A percentile compares a stretch with the other conserved stretches of the same genome.
Conservation (phyloP, 2,329 filamentous ascomycete species). For the Penicillium vulpinum region DNA sequence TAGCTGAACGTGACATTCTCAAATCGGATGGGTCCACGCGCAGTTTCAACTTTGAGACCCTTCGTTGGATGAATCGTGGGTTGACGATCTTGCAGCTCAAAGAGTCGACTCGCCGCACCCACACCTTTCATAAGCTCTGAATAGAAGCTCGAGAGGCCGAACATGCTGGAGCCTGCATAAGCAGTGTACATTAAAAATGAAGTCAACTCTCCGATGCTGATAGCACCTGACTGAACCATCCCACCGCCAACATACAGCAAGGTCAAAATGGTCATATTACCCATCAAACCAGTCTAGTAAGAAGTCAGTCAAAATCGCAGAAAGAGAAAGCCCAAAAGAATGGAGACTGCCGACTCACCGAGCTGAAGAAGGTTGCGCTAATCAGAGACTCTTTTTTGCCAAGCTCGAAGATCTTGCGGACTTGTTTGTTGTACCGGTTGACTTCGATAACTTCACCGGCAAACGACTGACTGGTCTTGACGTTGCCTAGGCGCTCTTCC, state of each 20-base stretch:
- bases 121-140: conserved; percentile 99
- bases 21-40: conserved; percentile 86
- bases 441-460: conserved; percentile 91
- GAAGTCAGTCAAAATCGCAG: conserved; percentile 16
- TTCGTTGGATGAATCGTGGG: conserved; percentile 85
- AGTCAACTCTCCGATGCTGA: conserved; percentile 88
- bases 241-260: conserved; percentile 87
- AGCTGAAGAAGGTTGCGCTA: conserved; percentile 84
- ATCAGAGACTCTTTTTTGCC: conserved; percentile 85
- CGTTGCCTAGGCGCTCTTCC: conserved; percentile 95
- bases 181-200: conserved; percentile 99
- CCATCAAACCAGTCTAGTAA: conserved; percentile 78
- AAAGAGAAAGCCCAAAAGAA: background rate
- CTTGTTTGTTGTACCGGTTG: conserved; percentile 84
- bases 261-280: conserved; percentile 92
- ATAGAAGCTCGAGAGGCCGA: conserved; percentile 93
- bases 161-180: conserved; percentile 80
- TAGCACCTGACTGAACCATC: conserved; percentile 81
- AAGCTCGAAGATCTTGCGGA: conserved; percentile 86
- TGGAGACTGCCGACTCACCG: conserved; percentile 38
- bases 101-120: conserved; percentile 91
- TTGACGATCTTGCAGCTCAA: conserved; percentile 89
- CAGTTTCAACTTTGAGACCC: conserved; percentile 75
- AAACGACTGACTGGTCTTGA: conserved; percentile 95
- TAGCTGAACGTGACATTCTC: conserved; percentile 85